Conservation (phyloP, 805 yeast genomes). For the Diddensiella santjacobensis region DNA sequence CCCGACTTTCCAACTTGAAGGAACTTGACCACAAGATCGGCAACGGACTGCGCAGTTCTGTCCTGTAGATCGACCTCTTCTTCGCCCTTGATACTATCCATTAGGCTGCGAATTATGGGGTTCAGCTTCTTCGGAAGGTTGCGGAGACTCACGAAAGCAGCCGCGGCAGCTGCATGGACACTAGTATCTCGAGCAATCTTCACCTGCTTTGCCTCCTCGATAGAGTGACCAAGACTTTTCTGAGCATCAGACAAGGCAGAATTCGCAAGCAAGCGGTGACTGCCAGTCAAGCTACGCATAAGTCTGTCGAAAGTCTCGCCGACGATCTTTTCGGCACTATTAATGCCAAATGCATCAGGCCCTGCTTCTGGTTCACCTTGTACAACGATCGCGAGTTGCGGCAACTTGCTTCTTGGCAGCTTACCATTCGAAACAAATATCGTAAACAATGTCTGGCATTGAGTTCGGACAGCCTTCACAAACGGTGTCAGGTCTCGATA, state of each 20-base stretch:
- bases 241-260: constrained; percentile 77
- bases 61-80: constrained; percentile 60
- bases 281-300: constrained; percentile 57
- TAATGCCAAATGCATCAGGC: constrained; percentile 83
- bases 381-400: constrained; percentile 81
- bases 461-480: constrained; percentile 77
- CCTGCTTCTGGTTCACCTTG: constrained; percentile 95
- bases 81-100: constrained; percentile 88
- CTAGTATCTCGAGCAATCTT: constrained; percentile 44
- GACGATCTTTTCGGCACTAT: constrained; percentile 67
- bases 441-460: constrained; percentile 76
- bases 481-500: constrained; percentile 86
- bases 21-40: constrained; percentile 59
- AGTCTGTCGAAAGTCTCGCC: constrained; percentile 64
- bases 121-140: constrained; percentile 79
- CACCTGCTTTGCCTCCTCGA: constrained; percentile 61
- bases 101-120: constrained; percentile 80
- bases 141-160: constrained; percentile 57
- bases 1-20: constrained; percentile 54
- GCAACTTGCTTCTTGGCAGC: constrained; percentile 64
- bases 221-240: constrained; percentile 59
- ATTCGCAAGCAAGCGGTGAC: constrained; percentile 64
- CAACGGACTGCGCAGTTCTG: constrained; percentile 66
- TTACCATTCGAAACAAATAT: constrained; percentile 76
- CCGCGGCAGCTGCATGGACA: constrained; percentile 70